Percentiles rank a stretch among this genome's conserved stretches.
Evolutionary conservation across 495 filamentous ascomycete genomes (phyloP).

Genomic region (Xylaria castorea): DNA sequence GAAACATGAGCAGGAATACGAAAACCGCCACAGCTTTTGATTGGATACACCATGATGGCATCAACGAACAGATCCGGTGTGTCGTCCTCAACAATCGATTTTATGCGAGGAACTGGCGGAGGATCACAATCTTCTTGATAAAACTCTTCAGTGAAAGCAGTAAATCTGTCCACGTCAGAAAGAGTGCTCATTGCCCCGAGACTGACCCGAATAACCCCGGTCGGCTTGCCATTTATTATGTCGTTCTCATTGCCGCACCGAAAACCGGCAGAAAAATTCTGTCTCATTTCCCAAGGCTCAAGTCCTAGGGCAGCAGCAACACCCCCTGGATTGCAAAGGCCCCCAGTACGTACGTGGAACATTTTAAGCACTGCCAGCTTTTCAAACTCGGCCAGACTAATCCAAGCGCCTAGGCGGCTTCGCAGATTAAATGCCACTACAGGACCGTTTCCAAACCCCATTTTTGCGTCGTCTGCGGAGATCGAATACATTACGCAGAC

Average conservation of each 20-base stretch:
- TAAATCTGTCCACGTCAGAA: constrained; percentile 73
- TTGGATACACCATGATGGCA: constrained; percentile 75
- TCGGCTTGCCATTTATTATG: constrained; percentile 81
- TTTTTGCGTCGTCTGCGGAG: constrained; percentile 33
- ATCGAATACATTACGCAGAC: constrained; percentile 73
- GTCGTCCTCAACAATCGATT: constrained; percentile 11
- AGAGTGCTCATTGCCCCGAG: constrained; percentile 87
- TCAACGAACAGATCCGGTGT: constrained; percentile 55
- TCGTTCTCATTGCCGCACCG: constrained; percentile 82
- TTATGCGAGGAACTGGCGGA: not conserved
- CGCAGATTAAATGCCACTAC: constrained; percentile 84
- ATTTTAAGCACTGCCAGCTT: constrained; percentile 77
- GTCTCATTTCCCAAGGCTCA: constrained; percentile 77
- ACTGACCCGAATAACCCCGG: constrained; percentile 83
- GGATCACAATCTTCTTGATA: constrained; percentile 62
- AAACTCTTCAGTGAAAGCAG: constrained; percentile 78
- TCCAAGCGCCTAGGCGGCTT: constrained; percentile 70
- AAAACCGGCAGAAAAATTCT: constrained; percentile 80
- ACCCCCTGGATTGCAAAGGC: constrained; percentile 91
- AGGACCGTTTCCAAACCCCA: constrained; percentile 64
- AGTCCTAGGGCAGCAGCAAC: constrained; percentile 72
- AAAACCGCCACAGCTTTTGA: constrained; percentile 87
- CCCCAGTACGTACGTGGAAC: constrained; percentile 84
- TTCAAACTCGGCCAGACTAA: constrained; percentile 84
- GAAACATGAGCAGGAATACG: constrained; percentile 65